Conservation (phyloP, 2,329 filamentous ascomycete genomes). For the Niveomyces coronatus region DNA sequence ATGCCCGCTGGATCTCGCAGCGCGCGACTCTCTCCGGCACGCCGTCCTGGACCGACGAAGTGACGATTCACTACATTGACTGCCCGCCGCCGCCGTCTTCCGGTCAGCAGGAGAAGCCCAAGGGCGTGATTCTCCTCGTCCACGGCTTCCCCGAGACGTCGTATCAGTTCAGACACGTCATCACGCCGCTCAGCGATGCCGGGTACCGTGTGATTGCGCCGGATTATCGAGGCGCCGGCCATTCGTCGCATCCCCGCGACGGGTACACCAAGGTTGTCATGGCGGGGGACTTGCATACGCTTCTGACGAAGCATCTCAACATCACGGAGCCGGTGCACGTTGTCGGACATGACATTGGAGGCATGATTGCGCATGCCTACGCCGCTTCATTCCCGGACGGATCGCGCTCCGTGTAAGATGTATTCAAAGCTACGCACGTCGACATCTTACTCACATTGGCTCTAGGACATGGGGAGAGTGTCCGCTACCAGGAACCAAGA, state of each 20-base stretch:
- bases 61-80: constrained; percentile 2
- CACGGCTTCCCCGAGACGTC: constrained; percentile 38
- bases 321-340: constrained; percentile 29
- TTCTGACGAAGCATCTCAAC: constrained; percentile 19
- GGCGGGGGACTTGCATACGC: constrained; percentile 26
- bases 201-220: constrained; percentile 30
- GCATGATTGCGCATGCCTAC: constrained; percentile 32
- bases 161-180: constrained; percentile 32
- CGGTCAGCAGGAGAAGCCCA: no score
- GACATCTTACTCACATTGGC: no score
- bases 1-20: not conserved
- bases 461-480: constrained; percentile 28
- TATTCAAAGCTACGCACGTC: no score
- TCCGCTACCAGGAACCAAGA: constrained; percentile 26
- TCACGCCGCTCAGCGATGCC: constrained; percentile 24
- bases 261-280: constrained; percentile 31
- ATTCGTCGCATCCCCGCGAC: constrained; percentile 22
- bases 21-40: not conserved
- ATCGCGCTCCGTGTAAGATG: no score
- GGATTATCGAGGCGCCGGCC: constrained; percentile 29
- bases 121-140: constrained; percentile 31
- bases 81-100: not conserved
- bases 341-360: constrained; percentile 37
- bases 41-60: not conserved
- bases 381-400: constrained; percentile 24